Conservation (phyloP, 1,284 basidiomycete species). For the Omphalotus olearius region DNA sequence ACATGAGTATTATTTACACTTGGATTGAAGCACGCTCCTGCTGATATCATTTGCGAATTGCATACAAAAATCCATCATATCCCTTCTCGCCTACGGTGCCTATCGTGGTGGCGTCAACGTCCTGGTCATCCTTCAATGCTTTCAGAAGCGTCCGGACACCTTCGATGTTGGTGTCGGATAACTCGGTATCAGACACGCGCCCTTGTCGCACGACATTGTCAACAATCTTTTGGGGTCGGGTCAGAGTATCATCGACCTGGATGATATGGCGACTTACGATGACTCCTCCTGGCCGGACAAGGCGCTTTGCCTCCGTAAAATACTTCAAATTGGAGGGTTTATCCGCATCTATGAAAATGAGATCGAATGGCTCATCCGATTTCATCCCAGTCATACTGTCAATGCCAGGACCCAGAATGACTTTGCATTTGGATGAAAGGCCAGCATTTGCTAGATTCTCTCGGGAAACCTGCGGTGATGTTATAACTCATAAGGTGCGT, state of each 20-base stretch:
- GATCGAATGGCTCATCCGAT: conserved; percentile 44
- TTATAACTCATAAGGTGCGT: neutral
- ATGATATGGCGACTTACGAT: conserved; percentile 36
- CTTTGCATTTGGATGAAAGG: conserved; percentile 37
- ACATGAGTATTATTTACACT: too few species aligned
- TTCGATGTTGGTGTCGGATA: conserved; percentile 30
- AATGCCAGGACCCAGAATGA: conserved; percentile 47
- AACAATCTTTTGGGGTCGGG: conserved; percentile 39
- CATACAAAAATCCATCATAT: conserved; percentile 59
- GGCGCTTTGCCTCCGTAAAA: conserved; percentile 51
- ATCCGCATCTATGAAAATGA: conserved; percentile 63
- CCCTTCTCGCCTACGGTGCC: conserved; percentile 58
- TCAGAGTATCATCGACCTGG: neutral
- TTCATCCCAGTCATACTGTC: conserved; percentile 40
- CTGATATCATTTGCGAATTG: conserved; percentile 21
- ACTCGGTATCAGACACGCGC: conserved; percentile 38
- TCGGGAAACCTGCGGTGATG: conserved; percentile 38
- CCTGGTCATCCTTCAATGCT: conserved; percentile 45
- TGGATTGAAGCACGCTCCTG: too few species aligned
- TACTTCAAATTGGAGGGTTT: conserved; percentile 46
- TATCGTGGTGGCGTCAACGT: conserved; percentile 58
- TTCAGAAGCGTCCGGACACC: conserved; percentile 47
- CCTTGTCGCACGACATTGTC: conserved; percentile 60
- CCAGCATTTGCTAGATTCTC: conserved; percentile 51
- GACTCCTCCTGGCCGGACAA: conserved; percentile 49